These are phyloP conservation scores for Narthecium ossifragum DNA, from an alignment of 106 monocot genomes.

Conservation along the genomic window DNA sequence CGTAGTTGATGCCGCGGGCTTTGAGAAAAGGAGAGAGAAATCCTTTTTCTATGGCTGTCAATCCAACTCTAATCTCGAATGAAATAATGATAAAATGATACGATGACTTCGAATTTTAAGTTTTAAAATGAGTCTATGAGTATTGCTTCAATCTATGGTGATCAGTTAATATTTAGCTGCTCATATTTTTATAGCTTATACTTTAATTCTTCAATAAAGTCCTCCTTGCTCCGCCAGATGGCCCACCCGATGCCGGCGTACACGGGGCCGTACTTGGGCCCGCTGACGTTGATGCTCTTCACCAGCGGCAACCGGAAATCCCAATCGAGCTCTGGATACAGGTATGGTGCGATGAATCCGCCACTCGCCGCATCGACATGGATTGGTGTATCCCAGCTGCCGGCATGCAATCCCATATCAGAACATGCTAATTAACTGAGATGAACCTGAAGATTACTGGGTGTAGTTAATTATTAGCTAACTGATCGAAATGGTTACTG, in stretches of 20 bases:
- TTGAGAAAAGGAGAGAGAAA: no score
- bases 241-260: slow-evolving; percentile 90
- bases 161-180: no score
- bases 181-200: no score
- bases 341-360: slow-evolving; percentile 85
- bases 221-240: slow-evolving; percentile 89
- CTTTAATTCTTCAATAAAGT: slow-evolving; percentile 94
- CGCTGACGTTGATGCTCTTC: slow-evolving; percentile 95
- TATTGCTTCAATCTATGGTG: no score
- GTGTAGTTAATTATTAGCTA: neutral
- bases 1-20: no score
- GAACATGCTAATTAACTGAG: neutral
- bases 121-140: no score
- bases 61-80: slow-evolving; percentile 65
- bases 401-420: neutral
- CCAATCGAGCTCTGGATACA: slow-evolving; percentile 92
- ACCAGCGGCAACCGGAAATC: slow-evolving; percentile 85
- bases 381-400: slow-evolving; percentile 81
- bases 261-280: slow-evolving; percentile 91
- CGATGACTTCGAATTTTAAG: no score
- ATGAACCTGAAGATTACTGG: neutral
- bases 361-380: slow-evolving; percentile 97
- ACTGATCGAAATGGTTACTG: slow-evolving; percentile 12
- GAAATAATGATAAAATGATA: slow-evolving; percentile 96
- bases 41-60: no score